These are phyloP conservation scores for Vanderwaltozyma tropicalis DNA, from an alignment of 805 yeast genomes.

Conservation along the genomic window DNA sequence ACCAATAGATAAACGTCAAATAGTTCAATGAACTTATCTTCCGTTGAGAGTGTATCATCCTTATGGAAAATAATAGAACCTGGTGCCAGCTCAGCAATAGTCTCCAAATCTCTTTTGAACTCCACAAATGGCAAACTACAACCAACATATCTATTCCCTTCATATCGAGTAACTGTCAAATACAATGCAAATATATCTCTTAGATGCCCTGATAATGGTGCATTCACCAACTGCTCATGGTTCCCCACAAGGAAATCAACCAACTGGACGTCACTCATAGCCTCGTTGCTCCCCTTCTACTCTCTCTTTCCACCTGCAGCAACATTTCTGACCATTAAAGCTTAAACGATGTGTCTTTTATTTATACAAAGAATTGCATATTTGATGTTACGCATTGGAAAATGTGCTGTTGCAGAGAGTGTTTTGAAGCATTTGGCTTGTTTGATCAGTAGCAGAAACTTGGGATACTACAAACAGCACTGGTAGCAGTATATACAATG, in stretches of 20 bases:
- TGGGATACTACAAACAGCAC: too few species aligned
- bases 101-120: conserved; percentile 9
- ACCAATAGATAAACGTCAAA: conserved; percentile 15
- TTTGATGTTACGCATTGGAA: too few species aligned
- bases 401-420: too few species aligned
- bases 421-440: too few species aligned
- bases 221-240: conserved; percentile 10
- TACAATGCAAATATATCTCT: conserved; percentile 15
- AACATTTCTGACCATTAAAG: too few species aligned
- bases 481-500: too few species aligned
- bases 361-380: too few species aligned
- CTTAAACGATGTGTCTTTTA: too few species aligned
- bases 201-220: conserved; percentile 21
- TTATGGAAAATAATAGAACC: conserved; percentile 11
- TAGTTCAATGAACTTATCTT: conserved; percentile 7
- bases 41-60: background rate
- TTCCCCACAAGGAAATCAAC: conserved; percentile 18
- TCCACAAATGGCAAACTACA: background rate
- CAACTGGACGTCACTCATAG: background rate
- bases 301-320: too few species aligned
- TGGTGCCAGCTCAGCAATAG: conserved; percentile 9
- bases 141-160: background rate
- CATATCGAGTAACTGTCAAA: background rate
- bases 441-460: too few species aligned
- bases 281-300: background rate